Conservation (phyloP, 108 stramenopile genomes). For the Discostella stelligeroides region DNA sequence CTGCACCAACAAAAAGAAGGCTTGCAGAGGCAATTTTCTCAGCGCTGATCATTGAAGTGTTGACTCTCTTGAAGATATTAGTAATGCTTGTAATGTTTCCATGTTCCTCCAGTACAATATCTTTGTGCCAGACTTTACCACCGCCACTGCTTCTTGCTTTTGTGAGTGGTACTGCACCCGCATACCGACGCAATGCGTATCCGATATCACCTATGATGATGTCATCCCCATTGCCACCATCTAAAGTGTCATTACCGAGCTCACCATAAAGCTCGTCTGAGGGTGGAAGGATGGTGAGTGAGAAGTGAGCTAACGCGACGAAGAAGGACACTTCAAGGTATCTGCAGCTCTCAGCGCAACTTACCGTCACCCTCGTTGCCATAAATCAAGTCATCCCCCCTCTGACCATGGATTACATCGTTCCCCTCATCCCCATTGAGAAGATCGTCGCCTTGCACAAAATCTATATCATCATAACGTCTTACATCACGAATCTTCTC, state of each 20-base stretch:
- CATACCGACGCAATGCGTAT: slow-evolving; percentile 23
- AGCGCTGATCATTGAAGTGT: slow-evolving; percentile 9
- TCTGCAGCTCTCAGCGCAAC: no score
- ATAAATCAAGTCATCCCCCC: slow-evolving; percentile 31
- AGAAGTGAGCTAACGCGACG: background rate
- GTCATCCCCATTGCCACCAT: slow-evolving; percentile 22
- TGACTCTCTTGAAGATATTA: slow-evolving; percentile 2
- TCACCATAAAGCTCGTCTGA: slow-evolving; percentile 27
- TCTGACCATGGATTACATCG: slow-evolving; percentile 37
- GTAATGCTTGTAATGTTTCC: slow-evolving; percentile 19
- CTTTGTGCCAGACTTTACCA: slow-evolving; percentile 12
- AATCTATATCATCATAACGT: slow-evolving; percentile 37
- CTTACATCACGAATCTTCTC: slow-evolving; percentile 35
- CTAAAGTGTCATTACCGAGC: slow-evolving; percentile 14
- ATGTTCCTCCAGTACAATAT: slow-evolving; percentile 22
- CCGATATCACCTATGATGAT: slow-evolving; percentile 25
- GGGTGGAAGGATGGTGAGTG: background rate
- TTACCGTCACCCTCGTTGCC: slow-evolving; percentile 4
- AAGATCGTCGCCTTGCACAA: slow-evolving; percentile 17
- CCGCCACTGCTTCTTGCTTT: no score
- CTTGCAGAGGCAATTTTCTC: slow-evolving; percentile 10
- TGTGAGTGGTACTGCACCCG: background rate
- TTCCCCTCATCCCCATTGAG: slow-evolving; percentile 25
- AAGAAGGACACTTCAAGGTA: no score
- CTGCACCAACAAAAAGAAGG: slow-evolving; percentile 19